phyloP scores from a whole-genome alignment of 2,329 filamentous ascomycete genomes.

The Fusarium luffae region DNA sequence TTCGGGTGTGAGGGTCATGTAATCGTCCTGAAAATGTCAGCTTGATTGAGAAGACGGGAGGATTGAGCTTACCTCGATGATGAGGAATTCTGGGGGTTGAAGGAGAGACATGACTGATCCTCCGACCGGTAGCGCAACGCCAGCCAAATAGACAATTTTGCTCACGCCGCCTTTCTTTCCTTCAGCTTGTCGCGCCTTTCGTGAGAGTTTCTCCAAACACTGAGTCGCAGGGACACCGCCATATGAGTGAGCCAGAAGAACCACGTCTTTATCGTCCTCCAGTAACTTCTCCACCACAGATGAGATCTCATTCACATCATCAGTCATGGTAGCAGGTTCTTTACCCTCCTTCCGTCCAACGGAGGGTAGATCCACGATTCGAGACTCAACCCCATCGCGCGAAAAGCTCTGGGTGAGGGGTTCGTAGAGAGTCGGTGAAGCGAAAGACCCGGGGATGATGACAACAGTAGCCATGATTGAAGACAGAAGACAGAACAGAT shows the following conservation, averaged over 20 bases:
- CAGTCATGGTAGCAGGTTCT: slow-evolving; percentile 1
- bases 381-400: neutral
- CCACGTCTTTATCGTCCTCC: neutral
- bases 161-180: slow-evolving; percentile 3
- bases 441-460: slow-evolving; percentile 19
- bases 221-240: slow-evolving; percentile 18
- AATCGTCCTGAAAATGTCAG: slow-evolving; percentile 7
- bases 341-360: slow-evolving; percentile 2
- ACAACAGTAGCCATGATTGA: slow-evolving; percentile 5
- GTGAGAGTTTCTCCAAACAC: slow-evolving; percentile 6
- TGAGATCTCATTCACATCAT: slow-evolving; percentile 13
- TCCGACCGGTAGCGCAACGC: neutral
- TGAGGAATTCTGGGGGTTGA: neutral
- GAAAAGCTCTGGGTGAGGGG: neutral
- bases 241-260: slow-evolving; percentile 16
- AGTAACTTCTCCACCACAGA: neutral
- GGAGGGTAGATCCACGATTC: slow-evolving; percentile 3
- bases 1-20: slow-evolving; percentile 3
- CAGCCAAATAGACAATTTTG: slow-evolving; percentile 12
- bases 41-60: too few relatives aligned
- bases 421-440: neutral
- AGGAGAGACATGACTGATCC: slow-evolving; percentile 1
- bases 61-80: neutral
- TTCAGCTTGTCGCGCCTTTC: neutral
- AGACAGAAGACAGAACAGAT: neutral